These are phyloP conservation scores for Fusarium mexicanum DNA, from an alignment of 2,329 filamentous ascomycete species.

Conservation along the genomic window DNA sequence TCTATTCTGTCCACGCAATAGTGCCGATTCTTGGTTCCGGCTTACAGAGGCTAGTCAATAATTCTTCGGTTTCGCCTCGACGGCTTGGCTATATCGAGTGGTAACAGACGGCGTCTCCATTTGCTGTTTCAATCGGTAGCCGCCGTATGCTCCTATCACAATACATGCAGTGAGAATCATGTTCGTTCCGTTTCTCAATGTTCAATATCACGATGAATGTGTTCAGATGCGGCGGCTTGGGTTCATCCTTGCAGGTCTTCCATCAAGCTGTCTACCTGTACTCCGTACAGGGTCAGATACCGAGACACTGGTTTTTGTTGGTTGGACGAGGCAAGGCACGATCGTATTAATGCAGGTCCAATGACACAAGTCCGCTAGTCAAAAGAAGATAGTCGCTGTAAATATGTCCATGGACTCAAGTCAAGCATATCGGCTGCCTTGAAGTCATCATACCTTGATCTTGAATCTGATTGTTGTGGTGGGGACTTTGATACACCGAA, in stretches of 20 bases:
- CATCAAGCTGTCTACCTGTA: neutral
- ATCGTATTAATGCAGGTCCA: constrained; percentile 20
- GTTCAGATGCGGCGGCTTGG: neutral
- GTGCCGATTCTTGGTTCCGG: neutral
- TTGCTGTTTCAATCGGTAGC: constrained; percentile 34
- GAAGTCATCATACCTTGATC: neutral
- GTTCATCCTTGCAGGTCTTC: neutral
- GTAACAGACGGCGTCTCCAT: constrained; percentile 12
- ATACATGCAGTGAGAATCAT: neutral
- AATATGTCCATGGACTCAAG: neutral
- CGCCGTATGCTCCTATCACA: constrained; percentile 1
- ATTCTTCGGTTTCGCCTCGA: neutral
- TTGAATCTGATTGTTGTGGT: neutral
- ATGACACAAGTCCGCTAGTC: neutral
- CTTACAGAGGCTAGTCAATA: neutral
- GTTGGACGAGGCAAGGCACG: constrained; percentile 12
- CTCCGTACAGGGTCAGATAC: constrained; percentile 10
- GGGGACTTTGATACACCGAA: neutral
- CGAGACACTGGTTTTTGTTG: constrained; percentile 16
- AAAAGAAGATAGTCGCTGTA: neutral
- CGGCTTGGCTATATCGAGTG: neutral
- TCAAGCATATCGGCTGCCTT: neutral
- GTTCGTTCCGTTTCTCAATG: neutral
- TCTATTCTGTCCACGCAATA: neutral
- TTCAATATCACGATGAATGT: neutral